Percentiles rank a stretch among this genome's conserved stretches.
Conservation (phyloP, 1,284 basidiomycete species). For the Puccinia horiana region DNA sequence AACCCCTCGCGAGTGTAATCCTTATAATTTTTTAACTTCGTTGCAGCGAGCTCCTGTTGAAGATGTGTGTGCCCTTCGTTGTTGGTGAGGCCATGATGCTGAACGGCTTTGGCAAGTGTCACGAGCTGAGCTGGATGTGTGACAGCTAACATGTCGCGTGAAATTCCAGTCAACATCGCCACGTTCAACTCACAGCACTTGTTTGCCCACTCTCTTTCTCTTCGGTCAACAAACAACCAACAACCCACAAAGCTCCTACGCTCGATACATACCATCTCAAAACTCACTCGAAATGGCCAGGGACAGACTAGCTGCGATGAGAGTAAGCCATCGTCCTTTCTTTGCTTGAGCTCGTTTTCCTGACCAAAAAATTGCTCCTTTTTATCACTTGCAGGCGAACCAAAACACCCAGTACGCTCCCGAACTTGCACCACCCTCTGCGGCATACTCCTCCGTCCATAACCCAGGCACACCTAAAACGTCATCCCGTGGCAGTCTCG, state of each 20-base stretch:
- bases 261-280: background rate
- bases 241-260: background rate
- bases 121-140: no score
- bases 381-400: background rate
- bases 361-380: background rate
- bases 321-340: conserved; percentile 14
- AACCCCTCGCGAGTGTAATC: no score
- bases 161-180: no score
- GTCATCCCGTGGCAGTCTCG: background rate
- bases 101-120: no score
- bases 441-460: no score
- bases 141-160: no score
- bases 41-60: no score
- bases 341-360: background rate
- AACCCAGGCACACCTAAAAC: background rate
- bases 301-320: conserved; percentile 46
- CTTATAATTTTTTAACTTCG: no score
- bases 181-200: no score
- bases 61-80: no score
- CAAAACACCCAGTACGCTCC: conserved; percentile 13
- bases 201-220: background rate
- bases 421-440: conserved; percentile 13
- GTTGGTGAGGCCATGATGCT: no score
- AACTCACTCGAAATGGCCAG: conserved; percentile 37
- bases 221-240: background rate